Conservation (phyloP, 2,329 filamentous ascomycete genomes). For the Aspergillus transmontanensis region DNA sequence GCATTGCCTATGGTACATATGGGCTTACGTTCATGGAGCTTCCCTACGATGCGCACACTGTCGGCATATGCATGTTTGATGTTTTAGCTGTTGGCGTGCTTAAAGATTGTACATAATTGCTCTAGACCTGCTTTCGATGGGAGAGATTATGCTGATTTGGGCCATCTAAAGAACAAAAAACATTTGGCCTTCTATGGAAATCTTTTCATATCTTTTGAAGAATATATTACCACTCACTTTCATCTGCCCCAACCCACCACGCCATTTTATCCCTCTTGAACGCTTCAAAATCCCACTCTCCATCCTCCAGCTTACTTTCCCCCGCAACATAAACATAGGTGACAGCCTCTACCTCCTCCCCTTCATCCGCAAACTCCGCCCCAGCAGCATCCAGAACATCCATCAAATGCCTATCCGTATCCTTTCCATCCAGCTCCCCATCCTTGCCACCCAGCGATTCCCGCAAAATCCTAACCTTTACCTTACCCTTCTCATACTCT, state of each 20-base stretch:
- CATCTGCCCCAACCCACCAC: slow-evolving; percentile 56
- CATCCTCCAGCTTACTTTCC: slow-evolving; percentile 60
- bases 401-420: slow-evolving; percentile 37
- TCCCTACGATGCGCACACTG: no score
- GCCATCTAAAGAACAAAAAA: neutral
- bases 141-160: neutral
- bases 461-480: slow-evolving; percentile 49
- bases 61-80: neutral
- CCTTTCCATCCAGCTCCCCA: slow-evolving; percentile 2
- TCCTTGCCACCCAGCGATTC: slow-evolving; percentile 18
- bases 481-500: slow-evolving; percentile 64
- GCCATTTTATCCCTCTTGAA: slow-evolving; percentile 76
- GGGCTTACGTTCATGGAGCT: neutral
- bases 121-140: neutral
- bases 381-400: slow-evolving; percentile 49
- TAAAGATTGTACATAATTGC: slow-evolving; percentile 6
- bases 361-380: slow-evolving; percentile 56
- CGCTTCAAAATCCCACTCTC: slow-evolving; percentile 85
- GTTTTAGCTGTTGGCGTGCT: neutral
- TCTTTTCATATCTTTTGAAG: no score
- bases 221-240: slow-evolving; percentile 43
- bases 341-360: slow-evolving; percentile 52
- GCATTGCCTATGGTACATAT: slow-evolving; percentile 15
- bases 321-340: slow-evolving; percentile 66
- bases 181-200: neutral